These are phyloP conservation scores for Melampsora larici-populina DNA, from an alignment of 1,284 basidiomycete genomes.

Conservation along the genomic window DNA sequence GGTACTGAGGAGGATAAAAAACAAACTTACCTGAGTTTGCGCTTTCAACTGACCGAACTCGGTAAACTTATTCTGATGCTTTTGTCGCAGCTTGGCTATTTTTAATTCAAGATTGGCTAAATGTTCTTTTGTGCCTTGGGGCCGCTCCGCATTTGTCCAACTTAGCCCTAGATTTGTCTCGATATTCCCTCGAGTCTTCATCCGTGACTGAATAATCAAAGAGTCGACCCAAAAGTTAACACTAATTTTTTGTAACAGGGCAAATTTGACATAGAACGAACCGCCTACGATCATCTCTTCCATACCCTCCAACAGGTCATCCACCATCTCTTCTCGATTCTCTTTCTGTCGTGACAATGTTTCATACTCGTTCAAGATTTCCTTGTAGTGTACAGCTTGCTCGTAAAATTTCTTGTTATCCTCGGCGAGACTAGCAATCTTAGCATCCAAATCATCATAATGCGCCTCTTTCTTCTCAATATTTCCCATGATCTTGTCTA, in stretches of 20 bases:
- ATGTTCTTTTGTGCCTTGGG: constrained; percentile 40
- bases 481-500: constrained; percentile 63
- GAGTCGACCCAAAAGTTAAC: neutral
- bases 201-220: constrained; percentile 16
- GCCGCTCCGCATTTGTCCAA: constrained; percentile 31
- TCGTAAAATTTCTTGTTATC: constrained; percentile 80
- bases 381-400: constrained; percentile 75
- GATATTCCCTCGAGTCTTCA: constrained; percentile 8
- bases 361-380: constrained; percentile 74
- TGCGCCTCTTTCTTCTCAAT: constrained; percentile 72
- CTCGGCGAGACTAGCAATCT: constrained; percentile 66
- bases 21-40: constrained; percentile 52
- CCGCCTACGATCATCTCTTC: constrained; percentile 68
- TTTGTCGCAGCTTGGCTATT: constrained; percentile 47
- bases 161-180: constrained; percentile 24
- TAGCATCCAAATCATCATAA: constrained; percentile 67
- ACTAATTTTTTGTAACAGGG: neutral
- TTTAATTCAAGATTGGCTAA: constrained; percentile 51
- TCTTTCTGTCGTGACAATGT: constrained; percentile 65
- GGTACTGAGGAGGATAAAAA: too few relatives aligned
- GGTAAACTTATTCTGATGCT: constrained; percentile 45
- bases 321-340: constrained; percentile 65
- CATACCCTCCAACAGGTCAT: constrained; percentile 61
- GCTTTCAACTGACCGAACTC: constrained; percentile 51
- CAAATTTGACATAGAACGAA: constrained; percentile 51